phyloP scores from a whole-genome alignment of 192 early-diverging fungal genomes.

The Diversispora eburnea region DNA sequence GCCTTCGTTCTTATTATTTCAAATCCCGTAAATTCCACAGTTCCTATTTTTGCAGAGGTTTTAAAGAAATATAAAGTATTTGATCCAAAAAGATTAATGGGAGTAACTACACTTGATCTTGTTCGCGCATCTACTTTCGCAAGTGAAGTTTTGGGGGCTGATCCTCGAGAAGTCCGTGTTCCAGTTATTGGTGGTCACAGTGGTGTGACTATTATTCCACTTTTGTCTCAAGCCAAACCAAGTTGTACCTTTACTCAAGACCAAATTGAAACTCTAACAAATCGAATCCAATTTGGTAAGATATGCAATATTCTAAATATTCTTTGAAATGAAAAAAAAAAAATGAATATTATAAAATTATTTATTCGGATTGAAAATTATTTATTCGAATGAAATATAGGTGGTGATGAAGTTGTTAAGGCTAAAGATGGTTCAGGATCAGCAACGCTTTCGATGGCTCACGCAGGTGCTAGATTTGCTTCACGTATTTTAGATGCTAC shows the following conservation, averaged over 20 bases:
- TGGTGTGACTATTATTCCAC: constrained; percentile 94
- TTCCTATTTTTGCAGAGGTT: constrained; percentile 92
- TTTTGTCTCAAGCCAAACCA: constrained; percentile 77
- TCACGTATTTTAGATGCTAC: constrained; percentile 80
- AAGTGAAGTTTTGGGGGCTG: constrained; percentile 68
- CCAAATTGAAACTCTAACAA: constrained; percentile 83
- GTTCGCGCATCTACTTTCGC: constrained; percentile 97
- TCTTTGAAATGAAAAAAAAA: not conserved
- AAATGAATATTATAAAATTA: too few relatives aligned
- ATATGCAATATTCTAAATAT: not conserved
- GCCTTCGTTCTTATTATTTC: constrained; percentile 88
- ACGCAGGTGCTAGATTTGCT: constrained; percentile 87
- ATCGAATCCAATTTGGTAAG: constrained; percentile 91
- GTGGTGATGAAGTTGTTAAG: constrained; percentile 99
- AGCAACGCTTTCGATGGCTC: constrained; percentile 89
- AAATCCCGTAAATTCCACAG: constrained; percentile 98
- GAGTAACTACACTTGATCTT: constrained; percentile 95
- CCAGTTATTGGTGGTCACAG: constrained; percentile 95
- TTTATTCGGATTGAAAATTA: too few relatives aligned
- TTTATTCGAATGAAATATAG: not conserved
- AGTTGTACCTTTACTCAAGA: constrained; percentile 71
- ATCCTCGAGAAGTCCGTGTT: constrained; percentile 72
- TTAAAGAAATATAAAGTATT: constrained; percentile 87
- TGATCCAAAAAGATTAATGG: constrained; percentile 85
- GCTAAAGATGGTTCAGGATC: constrained; percentile 96